A percentile compares a stretch with the other conserved stretches of the same genome.
phyloP scores from a whole-genome alignment of 2,329 filamentous ascomycete genomes.

The Macrophomina tecta region DNA sequence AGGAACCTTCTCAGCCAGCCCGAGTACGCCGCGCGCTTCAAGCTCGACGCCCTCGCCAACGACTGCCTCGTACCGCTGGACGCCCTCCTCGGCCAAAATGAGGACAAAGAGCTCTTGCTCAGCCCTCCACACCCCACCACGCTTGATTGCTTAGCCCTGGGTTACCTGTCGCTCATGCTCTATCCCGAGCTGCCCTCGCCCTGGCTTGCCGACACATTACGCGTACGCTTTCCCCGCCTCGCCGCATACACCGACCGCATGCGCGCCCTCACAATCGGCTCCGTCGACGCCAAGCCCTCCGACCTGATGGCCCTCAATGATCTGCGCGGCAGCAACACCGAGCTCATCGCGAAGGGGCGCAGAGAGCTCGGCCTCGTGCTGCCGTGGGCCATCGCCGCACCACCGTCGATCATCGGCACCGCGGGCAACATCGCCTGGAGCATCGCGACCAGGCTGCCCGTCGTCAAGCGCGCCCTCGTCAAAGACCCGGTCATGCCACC shows the following conservation, averaged over 20 bases:
- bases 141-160: constrained; percentile 81
- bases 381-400: constrained; percentile 25
- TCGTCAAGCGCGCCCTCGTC: not conserved
- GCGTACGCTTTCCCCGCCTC: constrained; percentile 52
- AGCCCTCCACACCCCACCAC: constrained; percentile 60
- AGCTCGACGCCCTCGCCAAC: constrained; percentile 73
- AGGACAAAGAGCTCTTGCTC: constrained; percentile 62
- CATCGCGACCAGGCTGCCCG: constrained; percentile 7
- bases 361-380: constrained; percentile 22
- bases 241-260: constrained; percentile 42
- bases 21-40: constrained; percentile 75
- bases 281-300: not conserved
- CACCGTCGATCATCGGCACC: not conserved
- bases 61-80: constrained; percentile 74
- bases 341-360: constrained; percentile 19
- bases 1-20: constrained; percentile 67
- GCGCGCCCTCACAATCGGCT: constrained; percentile 26
- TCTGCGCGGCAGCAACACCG: constrained; percentile 21
- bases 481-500: constrained; percentile 13
- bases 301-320: constrained; percentile 26
- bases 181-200: constrained; percentile 65
- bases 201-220: constrained; percentile 66
- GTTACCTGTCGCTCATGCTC: constrained; percentile 78
- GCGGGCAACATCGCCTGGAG: not conserved
- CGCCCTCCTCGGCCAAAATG: constrained; percentile 62